Conservation (phyloP, 1,284 basidiomycete species). For the Cryptococcus deneoformans region DNA sequence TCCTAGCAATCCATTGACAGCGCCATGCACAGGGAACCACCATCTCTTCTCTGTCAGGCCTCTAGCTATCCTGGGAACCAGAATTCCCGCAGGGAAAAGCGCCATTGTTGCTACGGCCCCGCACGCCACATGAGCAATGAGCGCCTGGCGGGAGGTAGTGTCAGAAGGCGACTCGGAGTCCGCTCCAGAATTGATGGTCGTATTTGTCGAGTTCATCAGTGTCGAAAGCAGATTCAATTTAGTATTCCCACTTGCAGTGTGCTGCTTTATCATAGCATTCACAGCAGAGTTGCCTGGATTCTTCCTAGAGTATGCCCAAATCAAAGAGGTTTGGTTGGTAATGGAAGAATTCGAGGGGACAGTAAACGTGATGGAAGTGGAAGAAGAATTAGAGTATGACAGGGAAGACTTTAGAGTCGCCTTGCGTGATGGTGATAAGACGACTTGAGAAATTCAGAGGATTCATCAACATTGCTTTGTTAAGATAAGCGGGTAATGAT, state of each 20-base stretch:
- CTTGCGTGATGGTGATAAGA: conserved; percentile 51
- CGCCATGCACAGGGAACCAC: conserved; percentile 60
- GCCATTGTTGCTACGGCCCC: conserved; percentile 59
- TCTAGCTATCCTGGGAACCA: conserved; percentile 60
- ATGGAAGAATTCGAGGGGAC: conserved; percentile 51
- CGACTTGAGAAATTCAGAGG: conserved; percentile 18
- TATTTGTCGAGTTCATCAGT: conserved; percentile 12
- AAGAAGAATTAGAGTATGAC: conserved; percentile 40
- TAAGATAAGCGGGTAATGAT: not conserved
- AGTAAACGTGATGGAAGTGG: conserved; percentile 51
- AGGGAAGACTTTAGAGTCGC: conserved; percentile 51
- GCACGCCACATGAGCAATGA: conserved; percentile 59
- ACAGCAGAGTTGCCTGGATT: conserved; percentile 50
- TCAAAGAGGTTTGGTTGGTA: conserved; percentile 50
- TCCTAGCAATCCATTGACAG: conserved; percentile 58
- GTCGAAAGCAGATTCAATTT: conserved; percentile 52
- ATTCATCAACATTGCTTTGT: not conserved
- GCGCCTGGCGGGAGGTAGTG: conserved; percentile 40
- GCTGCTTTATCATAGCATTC: conserved; percentile 52
- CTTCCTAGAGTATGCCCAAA: conserved; percentile 55
- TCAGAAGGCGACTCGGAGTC: not conserved
- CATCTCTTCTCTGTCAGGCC: conserved; percentile 50
- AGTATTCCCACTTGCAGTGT: conserved; percentile 50
- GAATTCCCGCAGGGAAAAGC: conserved; percentile 58
- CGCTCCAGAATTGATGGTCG: not conserved